Evolutionary conservation across 768 basidiomycete species (phyloP).

Genomic region (Sporobolomyces pararoseus): DNA sequence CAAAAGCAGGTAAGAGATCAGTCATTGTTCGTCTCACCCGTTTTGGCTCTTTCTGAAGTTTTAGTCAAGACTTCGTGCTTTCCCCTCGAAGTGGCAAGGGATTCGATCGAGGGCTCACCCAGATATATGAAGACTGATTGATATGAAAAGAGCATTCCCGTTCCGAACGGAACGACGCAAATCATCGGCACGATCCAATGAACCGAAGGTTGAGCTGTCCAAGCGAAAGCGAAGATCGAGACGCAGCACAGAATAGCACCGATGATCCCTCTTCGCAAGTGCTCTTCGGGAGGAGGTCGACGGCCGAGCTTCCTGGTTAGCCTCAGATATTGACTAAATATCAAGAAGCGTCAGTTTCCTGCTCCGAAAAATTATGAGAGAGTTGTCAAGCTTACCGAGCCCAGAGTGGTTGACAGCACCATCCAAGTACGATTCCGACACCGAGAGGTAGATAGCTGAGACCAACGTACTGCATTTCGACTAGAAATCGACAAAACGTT

Average conservation of each 20-base stretch:
- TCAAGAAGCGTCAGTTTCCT: background rate
- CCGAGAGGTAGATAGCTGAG: constrained; percentile 44
- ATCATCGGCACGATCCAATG: constrained; percentile 57
- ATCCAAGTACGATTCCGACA: constrained; percentile 47
- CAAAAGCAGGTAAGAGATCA: constrained; percentile 51
- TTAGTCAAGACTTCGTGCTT: too few species aligned
- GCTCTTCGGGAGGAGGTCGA: constrained; percentile 41
- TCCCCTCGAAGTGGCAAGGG: constrained; percentile 51
- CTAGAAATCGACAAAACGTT: background rate
- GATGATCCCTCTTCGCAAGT: constrained; percentile 33
- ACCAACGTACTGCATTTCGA: constrained; percentile 21
- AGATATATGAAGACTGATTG: constrained; percentile 57
- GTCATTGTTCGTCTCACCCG: too few species aligned
- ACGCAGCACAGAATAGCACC: constrained; percentile 34
- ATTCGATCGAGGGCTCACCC: constrained; percentile 23
- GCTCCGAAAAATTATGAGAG: too few species aligned
- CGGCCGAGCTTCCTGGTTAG: constrained; percentile 13
- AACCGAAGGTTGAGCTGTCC: constrained; percentile 55
- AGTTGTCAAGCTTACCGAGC: constrained; percentile 28
- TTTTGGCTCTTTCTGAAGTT: too few species aligned
- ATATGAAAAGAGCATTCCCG: constrained; percentile 57
- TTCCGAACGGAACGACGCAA: constrained; percentile 55
- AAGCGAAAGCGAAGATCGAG: constrained; percentile 56
- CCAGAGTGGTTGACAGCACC: constrained; percentile 46
- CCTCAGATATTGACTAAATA: constrained; percentile 15